Evolutionary conservation across 1,139 yeast species (phyloP), one percentile per base, ranked within the genome.

Genomic region (Blastobotrys proliferans): DNA sequence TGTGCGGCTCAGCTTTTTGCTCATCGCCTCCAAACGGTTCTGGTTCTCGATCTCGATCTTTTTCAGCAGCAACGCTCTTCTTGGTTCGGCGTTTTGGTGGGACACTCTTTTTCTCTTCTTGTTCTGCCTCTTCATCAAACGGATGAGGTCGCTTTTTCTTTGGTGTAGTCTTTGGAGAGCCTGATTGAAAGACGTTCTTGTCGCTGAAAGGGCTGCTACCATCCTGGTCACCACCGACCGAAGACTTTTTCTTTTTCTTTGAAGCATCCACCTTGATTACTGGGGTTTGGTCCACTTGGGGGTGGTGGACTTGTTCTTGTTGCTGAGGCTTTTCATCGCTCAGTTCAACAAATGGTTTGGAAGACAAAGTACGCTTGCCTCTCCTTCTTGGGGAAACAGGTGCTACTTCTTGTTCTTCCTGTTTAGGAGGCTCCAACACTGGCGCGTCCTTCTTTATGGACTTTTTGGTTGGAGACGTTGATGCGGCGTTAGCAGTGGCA

Each of bases 151-250:
- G 41, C 46, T 46, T 51, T 40, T 49, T 51, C 36, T 37, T 43
- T 24, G 51, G 41, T 28, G 48, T 36, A 3, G 45, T 41, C n/a
- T 51, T 48, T 5, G 60, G 54, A n/a, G 52, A 42, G 3, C 50
- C 51, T 0, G 70, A 55, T 50, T 73, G 76, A 55, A 72, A 72
- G 2, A 70, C 64, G 48, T 72, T 72, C 21, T 69, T 69, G 26
- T 58, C 54, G 1, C 68, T 60, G 48, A 73, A 72, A 5, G 58
- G 57, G 4, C 70, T 64, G 21, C 57, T 57, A 30, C 52, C 58
- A 22, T 41, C 22, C 19, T n/a, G 34, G 14, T 39, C 35, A n/a
- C n/a, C n/a, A n/a, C n/a, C n/a, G n/a, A n/a, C n/a, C n/a, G n/a
- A n/a, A 16, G 29, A 42, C 38, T 51, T 43, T 28, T 37, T 32